A percentile compares a stretch with the other conserved stretches of the same genome.
These are phyloP conservation scores for Hypholoma fasciculare DNA, from an alignment of 768 basidiomycete genomes.

Conservation along the genomic window DNA sequence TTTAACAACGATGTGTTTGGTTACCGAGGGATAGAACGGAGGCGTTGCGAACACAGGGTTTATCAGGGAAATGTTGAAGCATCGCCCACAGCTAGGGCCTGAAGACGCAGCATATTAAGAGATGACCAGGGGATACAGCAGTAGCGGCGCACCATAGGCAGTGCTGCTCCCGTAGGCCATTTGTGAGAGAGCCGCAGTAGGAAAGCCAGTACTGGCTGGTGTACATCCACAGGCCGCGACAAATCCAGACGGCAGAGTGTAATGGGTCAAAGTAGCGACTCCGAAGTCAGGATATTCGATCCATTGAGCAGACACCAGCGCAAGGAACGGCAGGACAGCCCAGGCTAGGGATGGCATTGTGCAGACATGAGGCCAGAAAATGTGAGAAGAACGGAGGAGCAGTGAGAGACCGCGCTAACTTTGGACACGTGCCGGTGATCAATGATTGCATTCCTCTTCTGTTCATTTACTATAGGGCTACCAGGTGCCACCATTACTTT, in stretches of 20 bases:
- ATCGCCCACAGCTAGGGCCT: constrained; percentile 75
- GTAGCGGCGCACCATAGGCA: constrained; percentile 48
- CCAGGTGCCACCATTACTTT: not conserved
- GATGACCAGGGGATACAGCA: not conserved
- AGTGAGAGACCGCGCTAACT: too few relatives aligned
- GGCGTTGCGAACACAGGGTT: constrained; percentile 68
- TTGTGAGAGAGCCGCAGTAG: constrained; percentile 79
- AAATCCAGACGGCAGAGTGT: constrained; percentile 53
- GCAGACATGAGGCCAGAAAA: not conserved
- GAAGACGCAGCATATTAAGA: not conserved
- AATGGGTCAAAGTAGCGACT: constrained; percentile 79
- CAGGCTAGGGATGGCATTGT: constrained; percentile 5
- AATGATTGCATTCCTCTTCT: constrained; percentile 2
- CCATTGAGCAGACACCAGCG: constrained; percentile 40
- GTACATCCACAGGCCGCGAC: constrained; percentile 81
- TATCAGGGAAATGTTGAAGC: constrained; percentile 76
- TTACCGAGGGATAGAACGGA: constrained; percentile 63
- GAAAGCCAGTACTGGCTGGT: constrained; percentile 63
- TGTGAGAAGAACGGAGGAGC: not conserved
- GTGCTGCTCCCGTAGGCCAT: constrained; percentile 77
- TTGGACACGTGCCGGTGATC: constrained; percentile 1
- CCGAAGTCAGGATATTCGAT: constrained; percentile 64
- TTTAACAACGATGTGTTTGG: constrained; percentile 70
- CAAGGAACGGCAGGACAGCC: constrained; percentile 11
- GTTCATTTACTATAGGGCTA: not conserved